A percentile compares a stretch with the other conserved stretches of the same genome.
phyloP scores from a whole-genome alignment of 2,329 filamentous ascomycete species.

The Paracoccidioides brasiliensis region DNA sequence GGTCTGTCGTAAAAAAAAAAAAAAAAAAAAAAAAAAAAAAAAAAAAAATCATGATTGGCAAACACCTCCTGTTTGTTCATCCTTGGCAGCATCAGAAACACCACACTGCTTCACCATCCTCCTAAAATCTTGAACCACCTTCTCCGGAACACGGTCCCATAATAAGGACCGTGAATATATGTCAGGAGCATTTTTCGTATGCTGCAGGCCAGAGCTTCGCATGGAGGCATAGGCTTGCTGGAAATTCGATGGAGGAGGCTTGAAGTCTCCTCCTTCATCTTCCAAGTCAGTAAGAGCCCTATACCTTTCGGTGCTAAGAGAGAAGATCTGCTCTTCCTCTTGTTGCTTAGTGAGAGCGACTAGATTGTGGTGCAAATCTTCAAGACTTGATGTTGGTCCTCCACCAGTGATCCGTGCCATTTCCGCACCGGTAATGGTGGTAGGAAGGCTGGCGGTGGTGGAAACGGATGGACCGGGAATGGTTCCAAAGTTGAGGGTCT shows the following conservation, averaged over 20 bases:
- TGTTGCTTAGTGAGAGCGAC: constrained; percentile 71
- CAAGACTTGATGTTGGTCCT: constrained; percentile 35
- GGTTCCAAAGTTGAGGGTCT: constrained; percentile 35
- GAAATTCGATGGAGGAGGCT: constrained; percentile 29
- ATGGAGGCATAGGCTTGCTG: constrained; percentile 63
- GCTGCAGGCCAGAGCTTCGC: constrained; percentile 55
- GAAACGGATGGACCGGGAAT: constrained; percentile 15
- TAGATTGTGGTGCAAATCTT: constrained; percentile 54
- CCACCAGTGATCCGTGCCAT: constrained; percentile 28
- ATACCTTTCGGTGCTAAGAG: constrained; percentile 75
- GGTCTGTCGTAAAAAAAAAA: background rate
- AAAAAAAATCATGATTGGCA: constrained; percentile 4
- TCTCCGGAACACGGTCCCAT: constrained; percentile 84
- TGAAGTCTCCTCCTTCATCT: constrained; percentile 29
- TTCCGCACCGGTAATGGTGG: constrained; percentile 26
- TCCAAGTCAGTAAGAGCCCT: constrained; percentile 66
- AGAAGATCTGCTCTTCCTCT: constrained; percentile 76
- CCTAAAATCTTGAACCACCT: constrained; percentile 85
- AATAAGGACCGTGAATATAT: constrained; percentile 86
- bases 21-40: background rate
- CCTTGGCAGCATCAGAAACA: constrained; percentile 19
- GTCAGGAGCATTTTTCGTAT: constrained; percentile 55
- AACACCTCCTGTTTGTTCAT: constrained; percentile 15
- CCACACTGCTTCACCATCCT: constrained; percentile 73
- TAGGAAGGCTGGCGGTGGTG: constrained; percentile 16